Evolutionary conservation across 805 yeast species (phyloP), one percentile per base, ranked within the genome.

Genomic region (Barnettozyma vustinii): DNA sequence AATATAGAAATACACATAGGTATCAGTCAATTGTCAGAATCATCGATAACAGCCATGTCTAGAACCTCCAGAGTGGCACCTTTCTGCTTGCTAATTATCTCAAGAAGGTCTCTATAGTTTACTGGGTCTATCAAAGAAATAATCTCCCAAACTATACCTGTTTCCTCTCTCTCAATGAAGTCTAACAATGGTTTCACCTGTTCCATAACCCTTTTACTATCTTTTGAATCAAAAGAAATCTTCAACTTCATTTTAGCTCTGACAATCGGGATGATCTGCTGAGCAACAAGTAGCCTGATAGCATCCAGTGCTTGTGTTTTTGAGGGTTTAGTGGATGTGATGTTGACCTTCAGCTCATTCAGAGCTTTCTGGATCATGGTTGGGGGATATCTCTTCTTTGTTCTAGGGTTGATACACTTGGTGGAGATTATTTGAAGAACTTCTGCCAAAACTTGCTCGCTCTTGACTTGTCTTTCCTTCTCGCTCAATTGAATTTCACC

Each of bases 401-500:
- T 82, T 48, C 76, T 79, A 5, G 99, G 98, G 56, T 94, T 94
- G 43, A 94, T 84, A 63, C 97, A 91, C 65, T 89, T 90, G 4
- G 96, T 83, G 16, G 95, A 85, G 27, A 94, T 82, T 40, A 89
- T 81, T 44, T 83, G 88, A 32, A 94, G 69, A 52, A 90, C 83
- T 60, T 90, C 96, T 54, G 88, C 88, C 55, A 82, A 87, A 44
- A 84, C 76, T 65, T 87, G 91, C 48, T 74, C 76, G 51, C 80
- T 67, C 63, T 84, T 84, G 43, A 85, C 83, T 54, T 80, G 84
- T 60, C 99, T 75, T 68, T 94, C 99, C 70, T 88, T 90, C 65
- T 89, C 97, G 58, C 94, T 89, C 47, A 94, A 76, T 65, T 94
- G 98, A 55, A 94, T 84, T 66, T 94, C 99, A 37, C 99, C 99